These are phyloP conservation scores for Linum usitatissimum DNA, from an alignment of 345 rosid genomes.

Conservation along the genomic window DNA sequence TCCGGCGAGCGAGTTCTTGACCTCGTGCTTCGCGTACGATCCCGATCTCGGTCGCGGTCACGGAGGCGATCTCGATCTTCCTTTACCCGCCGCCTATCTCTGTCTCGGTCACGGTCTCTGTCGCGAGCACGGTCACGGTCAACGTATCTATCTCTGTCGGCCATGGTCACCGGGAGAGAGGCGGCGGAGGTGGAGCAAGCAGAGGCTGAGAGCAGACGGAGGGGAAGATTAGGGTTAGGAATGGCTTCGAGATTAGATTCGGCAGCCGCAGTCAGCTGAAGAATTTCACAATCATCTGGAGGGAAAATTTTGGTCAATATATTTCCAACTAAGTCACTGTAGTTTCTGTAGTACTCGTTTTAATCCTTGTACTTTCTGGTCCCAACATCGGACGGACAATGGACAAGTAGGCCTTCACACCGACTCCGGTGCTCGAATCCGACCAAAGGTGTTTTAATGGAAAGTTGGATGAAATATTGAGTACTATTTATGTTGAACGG, in stretches of 20 bases:
- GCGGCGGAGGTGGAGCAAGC: background rate
- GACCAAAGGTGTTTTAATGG: no score
- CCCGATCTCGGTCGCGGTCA: constrained; percentile 41
- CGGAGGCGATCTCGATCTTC: constrained; percentile 33
- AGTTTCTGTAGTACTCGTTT: background rate
- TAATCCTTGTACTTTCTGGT: background rate
- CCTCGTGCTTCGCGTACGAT: constrained; percentile 47
- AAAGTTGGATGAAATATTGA: no score
- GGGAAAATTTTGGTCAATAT: background rate
- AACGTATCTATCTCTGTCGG: constrained; percentile 23
- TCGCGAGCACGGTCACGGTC: constrained; percentile 37
- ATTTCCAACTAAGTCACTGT: background rate
- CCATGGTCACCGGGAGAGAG: background rate
- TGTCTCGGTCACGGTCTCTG: constrained; percentile 26
- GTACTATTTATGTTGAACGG: no score
- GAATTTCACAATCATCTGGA: background rate
- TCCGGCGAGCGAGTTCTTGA: constrained; percentile 55
- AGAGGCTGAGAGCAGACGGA: background rate
- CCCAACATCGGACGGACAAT: background rate
- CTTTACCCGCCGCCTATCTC: constrained; percentile 23
- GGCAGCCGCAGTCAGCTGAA: background rate
- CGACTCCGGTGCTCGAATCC: no score
- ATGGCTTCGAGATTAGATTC: background rate
- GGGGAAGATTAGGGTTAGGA: background rate
- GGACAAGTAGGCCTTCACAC: no score